Evolutionary conservation across 2,329 filamentous ascomycete species (phyloP), one percentile per base, ranked within the genome.

Genomic region (Ambrosiella xylebori): DNA sequence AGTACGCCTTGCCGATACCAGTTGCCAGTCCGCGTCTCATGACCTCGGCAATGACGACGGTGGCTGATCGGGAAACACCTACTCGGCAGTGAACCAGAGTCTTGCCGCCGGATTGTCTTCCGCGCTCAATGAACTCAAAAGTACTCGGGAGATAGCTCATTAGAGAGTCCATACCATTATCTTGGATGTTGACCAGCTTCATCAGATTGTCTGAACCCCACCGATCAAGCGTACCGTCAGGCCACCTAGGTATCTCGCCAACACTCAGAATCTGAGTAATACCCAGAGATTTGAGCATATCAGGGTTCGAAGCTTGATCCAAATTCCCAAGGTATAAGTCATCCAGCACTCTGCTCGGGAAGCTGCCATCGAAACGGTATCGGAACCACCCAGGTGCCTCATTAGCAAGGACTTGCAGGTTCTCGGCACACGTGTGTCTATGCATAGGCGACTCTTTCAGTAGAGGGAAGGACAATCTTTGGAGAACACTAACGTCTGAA

Each of bases 311-410:
- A 7, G 93, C 93, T 67, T 98, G 93, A 0, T 81, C 82, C 13
- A 97, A 76, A 65, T 97, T 97, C 1, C 93, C 93, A 11, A 98
- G 78, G 67, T 98, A 98, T 83, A 98, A 89, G 67, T 97, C 96
- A 57, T 90, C 84, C 47, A 95, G 72, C 44, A 98, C 80, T 12
- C 91, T 81, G 66, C 88, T 95, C 0, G 93, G 93, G 19, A 97
- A 77, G 27, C 88, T 95, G 3, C 93, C 93, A 67, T 97, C 91
- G 63, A 96, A 80, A 57, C 81, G 27, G 3, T 27, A 81, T 36
- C 80, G 74, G 58, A 96, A 79, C 93, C 93, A 98, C 40, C 75
- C 73, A 0, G 91, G 91, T 64, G 88, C 79, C 19, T 78, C 66
- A 62, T 76, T 75, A 27, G 73, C 73, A 40, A 67, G 65, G 12